Base-by-base conservation (phyloP, 371 early-diverging fungal species). In the Apophysomyces elegans region DNA sequence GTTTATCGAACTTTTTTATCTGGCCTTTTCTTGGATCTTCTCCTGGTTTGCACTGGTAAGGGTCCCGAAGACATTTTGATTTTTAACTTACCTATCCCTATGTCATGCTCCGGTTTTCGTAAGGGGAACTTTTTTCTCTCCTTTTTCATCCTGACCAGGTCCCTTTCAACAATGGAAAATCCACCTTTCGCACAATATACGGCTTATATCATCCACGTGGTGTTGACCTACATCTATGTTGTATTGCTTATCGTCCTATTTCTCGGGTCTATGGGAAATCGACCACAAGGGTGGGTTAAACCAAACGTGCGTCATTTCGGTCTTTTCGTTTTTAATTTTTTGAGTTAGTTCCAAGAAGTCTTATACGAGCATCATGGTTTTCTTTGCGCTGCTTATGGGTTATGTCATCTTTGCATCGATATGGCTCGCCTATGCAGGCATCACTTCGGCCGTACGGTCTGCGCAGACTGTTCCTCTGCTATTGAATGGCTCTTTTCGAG, bases 71-170 rank as follows among this genome's bases (percentile, higher is more conserved):
- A 26, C 2, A 3, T 26, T 3, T 26, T 26, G 32, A 26, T 26
- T 26, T 26, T 26, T 26, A 26, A 26, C 32, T 26, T 26, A 26
- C 32, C 32, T 26, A 26, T 26, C 32, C 32, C 32, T 26, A 26
- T 26, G 32, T 26, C 32, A 26, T 26, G 32, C 32, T 26, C 32
- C 32, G 32, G 32, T 26, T 26, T 26, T 26, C 47, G 18, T 21
- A 66, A 85, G 85, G 91, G 86, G 41, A 90, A 90, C 69, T 88
- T 89, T 66, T 91, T 93, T 74, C 86, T 97, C 50, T 89, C 91
- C 14, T 96, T 93, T 77, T 91, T 78, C 72, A 93, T 94, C 73
- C 71, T 95, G 41, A 79, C 81, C 12, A 43, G 70, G 14, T 64
- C 83, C 8, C 65, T 83, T 13, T 65, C 66, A 5, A 69, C 72